These are phyloP conservation scores for Citrullus mucosospermus DNA, from an alignment of 306 rosid genomes.

Conservation along the genomic window DNA sequence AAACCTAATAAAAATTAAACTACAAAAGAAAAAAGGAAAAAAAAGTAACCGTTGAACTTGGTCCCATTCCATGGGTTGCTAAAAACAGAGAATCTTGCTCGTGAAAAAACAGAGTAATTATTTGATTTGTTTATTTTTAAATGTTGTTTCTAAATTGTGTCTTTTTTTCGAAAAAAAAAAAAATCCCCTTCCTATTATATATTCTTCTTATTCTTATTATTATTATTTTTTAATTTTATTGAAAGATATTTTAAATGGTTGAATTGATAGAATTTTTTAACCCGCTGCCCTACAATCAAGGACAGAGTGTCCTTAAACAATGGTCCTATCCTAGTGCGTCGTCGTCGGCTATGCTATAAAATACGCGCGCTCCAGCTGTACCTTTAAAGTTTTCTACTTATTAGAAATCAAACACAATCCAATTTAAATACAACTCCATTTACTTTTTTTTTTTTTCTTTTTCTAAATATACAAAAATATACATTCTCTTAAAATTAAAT, in stretches of 20 bases:
- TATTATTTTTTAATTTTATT: background rate
- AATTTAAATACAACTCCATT: background rate
- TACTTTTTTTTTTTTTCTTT: too few relatives aligned
- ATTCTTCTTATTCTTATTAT: too few relatives aligned
- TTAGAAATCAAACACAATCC: background rate
- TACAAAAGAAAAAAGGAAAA: background rate
- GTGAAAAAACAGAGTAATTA: background rate
- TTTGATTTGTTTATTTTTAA: background rate
- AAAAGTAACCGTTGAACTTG: background rate
- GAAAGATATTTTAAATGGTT: background rate
- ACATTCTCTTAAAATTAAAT: too few relatives aligned
- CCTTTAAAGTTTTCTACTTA: background rate
- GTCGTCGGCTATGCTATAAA: background rate
- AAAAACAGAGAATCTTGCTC: background rate
- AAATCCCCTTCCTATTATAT: too few relatives aligned
- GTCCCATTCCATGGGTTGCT: background rate
- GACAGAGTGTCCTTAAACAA: background rate
- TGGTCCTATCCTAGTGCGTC: background rate
- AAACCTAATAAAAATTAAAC: too few relatives aligned
- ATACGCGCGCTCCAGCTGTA: background rate
- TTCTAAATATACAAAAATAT: too few relatives aligned
- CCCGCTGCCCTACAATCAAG: background rate
- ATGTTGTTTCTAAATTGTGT: background rate
- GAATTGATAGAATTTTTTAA: background rate
- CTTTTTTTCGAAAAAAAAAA: background rate